phyloP scores from a whole-genome alignment of 106 monocot genomes.

The Gastrodia elata region DNA sequence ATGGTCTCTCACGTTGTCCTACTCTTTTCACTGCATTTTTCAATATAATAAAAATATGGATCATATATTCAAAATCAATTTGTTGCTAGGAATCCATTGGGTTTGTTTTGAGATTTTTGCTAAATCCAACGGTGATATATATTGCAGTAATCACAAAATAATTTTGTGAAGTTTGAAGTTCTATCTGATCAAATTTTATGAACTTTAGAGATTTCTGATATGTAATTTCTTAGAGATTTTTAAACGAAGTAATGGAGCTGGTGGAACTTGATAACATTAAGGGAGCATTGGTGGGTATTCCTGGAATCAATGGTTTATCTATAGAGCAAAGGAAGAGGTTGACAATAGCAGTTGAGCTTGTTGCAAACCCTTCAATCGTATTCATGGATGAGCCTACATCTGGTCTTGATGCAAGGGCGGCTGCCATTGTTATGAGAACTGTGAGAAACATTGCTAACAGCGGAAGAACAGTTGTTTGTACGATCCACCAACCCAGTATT shows the following conservation, averaged over 20 bases:
- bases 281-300: not conserved
- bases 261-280: not conserved
- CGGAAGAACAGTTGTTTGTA: conserved; percentile 10
- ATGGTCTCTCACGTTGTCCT: no score
- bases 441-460: conserved; percentile 2
- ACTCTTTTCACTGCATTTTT: no score
- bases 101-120: not conserved
- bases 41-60: no score
- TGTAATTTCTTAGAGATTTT: conserved; percentile 5
- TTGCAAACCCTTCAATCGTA: conserved; percentile 69
- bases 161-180: not conserved
- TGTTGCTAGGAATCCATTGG: no score
- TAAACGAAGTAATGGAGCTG: not conserved
- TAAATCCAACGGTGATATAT: no score
- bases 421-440: conserved; percentile 12
- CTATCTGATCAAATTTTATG: no score
- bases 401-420: conserved; percentile 60
- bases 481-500: conserved; percentile 16
- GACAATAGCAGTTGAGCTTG: conserved; percentile 45
- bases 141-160: no score
- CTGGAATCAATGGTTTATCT: conserved; percentile 2
- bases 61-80: no score
- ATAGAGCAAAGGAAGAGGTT: conserved; percentile 27
- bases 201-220: no score
- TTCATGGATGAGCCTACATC: conserved; percentile 87